Percentiles rank a stretch among this genome's conserved stretches.
These are phyloP conservation scores for Fusarium mangiferae DNA, from an alignment of 2,329 filamentous ascomycete species.

Conservation along the genomic window DNA sequence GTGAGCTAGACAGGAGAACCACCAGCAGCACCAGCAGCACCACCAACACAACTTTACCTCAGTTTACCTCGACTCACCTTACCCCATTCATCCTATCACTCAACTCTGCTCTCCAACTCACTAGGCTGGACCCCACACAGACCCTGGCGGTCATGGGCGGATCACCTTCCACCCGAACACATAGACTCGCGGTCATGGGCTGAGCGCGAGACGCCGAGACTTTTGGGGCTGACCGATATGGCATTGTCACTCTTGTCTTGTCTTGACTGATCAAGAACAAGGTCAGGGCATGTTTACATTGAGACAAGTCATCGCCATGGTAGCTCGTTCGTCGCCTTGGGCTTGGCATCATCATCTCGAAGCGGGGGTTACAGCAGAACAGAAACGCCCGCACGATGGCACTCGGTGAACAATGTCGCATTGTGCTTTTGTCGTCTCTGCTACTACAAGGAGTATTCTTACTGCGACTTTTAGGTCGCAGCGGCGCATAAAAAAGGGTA, in stretches of 20 bases:
- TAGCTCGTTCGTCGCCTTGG: background rate
- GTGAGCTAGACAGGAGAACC: background rate
- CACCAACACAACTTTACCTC: slow-evolving; percentile 3
- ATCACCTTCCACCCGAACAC: slow-evolving; percentile 3
- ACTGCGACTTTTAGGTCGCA: slow-evolving; percentile 28
- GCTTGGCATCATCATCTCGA: background rate
- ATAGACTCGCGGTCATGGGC: slow-evolving; percentile 22
- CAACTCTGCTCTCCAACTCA: background rate
- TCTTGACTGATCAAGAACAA: background rate
- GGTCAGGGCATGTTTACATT: background rate
- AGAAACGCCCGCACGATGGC: slow-evolving; percentile 11
- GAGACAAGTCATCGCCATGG: background rate
- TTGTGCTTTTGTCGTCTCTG: background rate
- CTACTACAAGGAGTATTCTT: slow-evolving; percentile 17
- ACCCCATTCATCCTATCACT: background rate
- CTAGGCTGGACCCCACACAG: slow-evolving; percentile 4
- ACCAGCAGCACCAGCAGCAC: background rate
- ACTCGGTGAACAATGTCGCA: background rate
- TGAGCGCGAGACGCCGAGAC: slow-evolving; percentile 22
- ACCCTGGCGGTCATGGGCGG: slow-evolving; percentile 17
- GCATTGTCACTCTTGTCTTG: background rate
- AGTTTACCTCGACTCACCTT: background rate
- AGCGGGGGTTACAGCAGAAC: background rate
- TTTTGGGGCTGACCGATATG: background rate
- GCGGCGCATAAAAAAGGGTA: slow-evolving; percentile 21